Base-by-base conservation (phyloP, 2,329 filamentous ascomycete genomes). In the Byssothecium circinans region DNA sequence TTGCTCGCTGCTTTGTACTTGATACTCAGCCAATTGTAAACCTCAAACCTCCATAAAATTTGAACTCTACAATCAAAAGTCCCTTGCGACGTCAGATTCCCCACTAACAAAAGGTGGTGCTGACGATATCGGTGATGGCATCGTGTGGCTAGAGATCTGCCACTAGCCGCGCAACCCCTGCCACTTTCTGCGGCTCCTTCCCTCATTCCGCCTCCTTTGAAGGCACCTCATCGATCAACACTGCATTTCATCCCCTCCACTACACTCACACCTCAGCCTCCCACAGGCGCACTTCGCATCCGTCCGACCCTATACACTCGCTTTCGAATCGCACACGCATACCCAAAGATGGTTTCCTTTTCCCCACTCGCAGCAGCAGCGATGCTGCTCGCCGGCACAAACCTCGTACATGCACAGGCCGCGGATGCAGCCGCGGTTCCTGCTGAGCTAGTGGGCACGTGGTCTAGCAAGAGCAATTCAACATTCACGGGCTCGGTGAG, bases 391-490 rank as follows among this genome's bases (percentile, higher is more conserved):
- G 57, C 67, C 47, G 58, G 43, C 41, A 62, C 69, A 35, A 65
- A 69, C 49, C 63, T 70, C 40, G 69, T 71, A 41, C 71, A 76
- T 25, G 70, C 68, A 63, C 68, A 71, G 51, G 60, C 60, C 36
- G 36, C 56, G 20, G 43, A 41, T 36, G 41, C 43, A 19, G 45
- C 58, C 15, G 48, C 58, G 30, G 74, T 79, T 53, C 29, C 29
- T 32, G 65, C 75, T 25, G 72, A 79, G 43, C 71, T 88, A 25
- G 78, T 83, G n/a, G 86, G 86, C 49, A 89, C 86, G 49, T 89
- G 86, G 86, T 80, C 81, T 14, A 86, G 83, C 37, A 89, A 89
- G 69, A 85, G 84, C 20, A 82, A 80, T 63, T 81, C 82, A 52
- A 86, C 87, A 33, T 64, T 88, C 36, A 89, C 86, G 8, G 86